Conservation (phyloP, 371 early-diverging fungal genomes). For the Mortierella sp. region DNA sequence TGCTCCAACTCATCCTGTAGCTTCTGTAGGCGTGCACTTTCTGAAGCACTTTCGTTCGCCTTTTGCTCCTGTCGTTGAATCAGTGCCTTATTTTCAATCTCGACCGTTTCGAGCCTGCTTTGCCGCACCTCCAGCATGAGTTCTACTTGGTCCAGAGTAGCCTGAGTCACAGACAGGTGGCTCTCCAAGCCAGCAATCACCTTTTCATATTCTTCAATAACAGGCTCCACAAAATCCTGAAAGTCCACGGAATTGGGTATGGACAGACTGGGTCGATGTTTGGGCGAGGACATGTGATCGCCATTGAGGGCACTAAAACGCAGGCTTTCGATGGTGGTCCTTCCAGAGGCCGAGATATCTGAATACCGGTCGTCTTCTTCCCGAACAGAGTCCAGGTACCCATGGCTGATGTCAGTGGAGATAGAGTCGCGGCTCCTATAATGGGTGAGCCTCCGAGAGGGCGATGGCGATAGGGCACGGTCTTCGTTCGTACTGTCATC, state of each 20-base stretch:
- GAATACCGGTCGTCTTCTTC: constrained; percentile 43
- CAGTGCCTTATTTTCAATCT: constrained; percentile 26
- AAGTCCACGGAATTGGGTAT: constrained; percentile 52
- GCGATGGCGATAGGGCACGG: constrained; percentile 34
- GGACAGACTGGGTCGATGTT: constrained; percentile 20
- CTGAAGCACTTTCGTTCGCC: constrained; percentile 4
- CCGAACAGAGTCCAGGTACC: constrained; percentile 27
- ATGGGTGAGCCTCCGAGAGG: constrained; percentile 22
- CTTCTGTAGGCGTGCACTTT: constrained; percentile 5
- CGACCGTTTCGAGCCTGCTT: constrained; percentile 22
- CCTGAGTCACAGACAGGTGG: constrained; percentile 64
- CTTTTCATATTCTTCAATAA: constrained; percentile 77
- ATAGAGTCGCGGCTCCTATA: constrained; percentile 39
- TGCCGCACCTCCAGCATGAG: constrained; percentile 64
- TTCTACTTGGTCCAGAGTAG: constrained; percentile 63
- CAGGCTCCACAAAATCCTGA: constrained; percentile 74
- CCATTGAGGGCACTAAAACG: neutral
- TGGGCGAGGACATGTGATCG: constrained; percentile 1
- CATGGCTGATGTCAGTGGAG: constrained; percentile 39
- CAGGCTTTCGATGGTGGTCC: constrained; percentile 9
- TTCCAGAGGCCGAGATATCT: constrained; percentile 25
- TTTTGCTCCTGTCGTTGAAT: constrained; percentile 8
- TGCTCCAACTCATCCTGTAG: constrained; percentile 23
- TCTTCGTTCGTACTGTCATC: constrained; percentile 24
- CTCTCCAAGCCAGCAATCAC: constrained; percentile 67